A percentile compares a stretch with the other conserved stretches of the same genome.
Conservation (phyloP, 78 protist species). For the Salpingoeca rosetta region DNA sequence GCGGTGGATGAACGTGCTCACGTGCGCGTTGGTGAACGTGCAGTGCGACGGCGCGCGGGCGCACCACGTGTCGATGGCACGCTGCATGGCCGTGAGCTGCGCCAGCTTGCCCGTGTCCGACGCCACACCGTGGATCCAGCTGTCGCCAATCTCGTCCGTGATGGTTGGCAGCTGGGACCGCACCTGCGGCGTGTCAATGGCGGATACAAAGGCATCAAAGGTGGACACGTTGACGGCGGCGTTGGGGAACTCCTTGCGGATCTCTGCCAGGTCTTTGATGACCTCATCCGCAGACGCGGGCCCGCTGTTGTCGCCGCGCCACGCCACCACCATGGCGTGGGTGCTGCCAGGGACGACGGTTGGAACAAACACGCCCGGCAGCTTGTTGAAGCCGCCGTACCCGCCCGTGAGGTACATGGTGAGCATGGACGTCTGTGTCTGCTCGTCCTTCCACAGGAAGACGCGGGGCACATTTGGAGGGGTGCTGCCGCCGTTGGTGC, state of each 20-base stretch:
- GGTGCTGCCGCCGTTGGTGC: constrained; percentile 5
- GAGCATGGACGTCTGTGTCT: not conserved
- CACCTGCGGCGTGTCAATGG: not conserved
- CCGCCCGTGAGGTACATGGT: constrained; percentile 6
- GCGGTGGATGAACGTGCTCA: not conserved
- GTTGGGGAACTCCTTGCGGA: not conserved
- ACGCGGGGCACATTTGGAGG: not conserved
- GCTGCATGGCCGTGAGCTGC: not conserved
- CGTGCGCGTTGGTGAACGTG: not conserved
- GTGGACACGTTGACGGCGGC: not conserved
- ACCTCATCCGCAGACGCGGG: not conserved
- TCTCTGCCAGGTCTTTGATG: not conserved
- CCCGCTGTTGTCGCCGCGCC: constrained; percentile 13
- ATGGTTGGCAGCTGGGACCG: not conserved
- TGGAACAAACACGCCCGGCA: not conserved
- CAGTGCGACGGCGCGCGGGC: not conserved
- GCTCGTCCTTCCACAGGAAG: not conserved
- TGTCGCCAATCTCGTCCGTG: constrained; percentile 9
- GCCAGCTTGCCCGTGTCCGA: not conserved
- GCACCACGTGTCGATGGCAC: not conserved
- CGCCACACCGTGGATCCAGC: not conserved
- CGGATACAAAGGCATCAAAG: not conserved
- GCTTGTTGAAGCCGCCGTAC: not conserved
- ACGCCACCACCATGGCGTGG: not conserved
- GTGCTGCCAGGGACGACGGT: not conserved